phyloP scores from a whole-genome alignment of 2,329 filamentous ascomycete genomes.

The Incumbomyces delicatus region DNA sequence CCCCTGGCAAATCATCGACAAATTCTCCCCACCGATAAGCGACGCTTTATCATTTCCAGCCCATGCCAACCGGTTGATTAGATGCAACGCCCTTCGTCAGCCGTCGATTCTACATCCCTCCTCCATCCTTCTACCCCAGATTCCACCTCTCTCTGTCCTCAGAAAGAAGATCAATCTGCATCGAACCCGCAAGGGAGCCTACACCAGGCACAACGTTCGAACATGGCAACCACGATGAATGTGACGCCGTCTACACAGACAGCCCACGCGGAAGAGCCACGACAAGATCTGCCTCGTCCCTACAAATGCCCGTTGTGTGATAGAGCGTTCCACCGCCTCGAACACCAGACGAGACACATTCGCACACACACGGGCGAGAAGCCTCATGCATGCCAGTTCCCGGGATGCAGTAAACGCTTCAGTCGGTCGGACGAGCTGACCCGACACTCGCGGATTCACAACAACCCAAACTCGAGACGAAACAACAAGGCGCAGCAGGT shows the following conservation, averaged over 20 bases:
- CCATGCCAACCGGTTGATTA: slow-evolving; percentile 8
- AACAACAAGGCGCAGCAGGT: slow-evolving; percentile 72
- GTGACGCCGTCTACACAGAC: slow-evolving; percentile 36
- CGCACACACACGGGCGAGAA: slow-evolving; percentile 97
- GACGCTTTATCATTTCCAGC: slow-evolving; percentile 13
- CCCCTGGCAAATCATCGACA: not conserved
- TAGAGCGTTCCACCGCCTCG: slow-evolving; percentile 94
- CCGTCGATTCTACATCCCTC: slow-evolving; percentile 21
- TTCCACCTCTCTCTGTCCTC: slow-evolving; percentile 4
- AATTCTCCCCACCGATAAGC: slow-evolving; percentile 19
- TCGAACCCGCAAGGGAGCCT: not conserved
- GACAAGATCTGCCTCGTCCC: slow-evolving; percentile 78
- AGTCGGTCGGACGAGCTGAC: slow-evolving; percentile 94
- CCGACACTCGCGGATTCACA: slow-evolving; percentile 94
- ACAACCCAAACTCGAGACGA: slow-evolving; percentile 91
- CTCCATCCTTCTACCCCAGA: slow-evolving; percentile 17
- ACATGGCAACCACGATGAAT: slow-evolving; percentile 37
- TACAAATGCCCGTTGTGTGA: slow-evolving; percentile 99
- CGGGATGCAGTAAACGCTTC: slow-evolving; percentile 94
- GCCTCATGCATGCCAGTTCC: slow-evolving; percentile 90
- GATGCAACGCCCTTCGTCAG: slow-evolving; percentile 22
- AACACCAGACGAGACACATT: slow-evolving; percentile 88
- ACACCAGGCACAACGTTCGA: slow-evolving; percentile 9
- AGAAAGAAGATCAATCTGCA: slow-evolving; percentile 1
- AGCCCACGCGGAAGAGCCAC: slow-evolving; percentile 47